phyloP scores from a whole-genome alignment of 345 rosid species.

The Syzygium aromaticum region DNA sequence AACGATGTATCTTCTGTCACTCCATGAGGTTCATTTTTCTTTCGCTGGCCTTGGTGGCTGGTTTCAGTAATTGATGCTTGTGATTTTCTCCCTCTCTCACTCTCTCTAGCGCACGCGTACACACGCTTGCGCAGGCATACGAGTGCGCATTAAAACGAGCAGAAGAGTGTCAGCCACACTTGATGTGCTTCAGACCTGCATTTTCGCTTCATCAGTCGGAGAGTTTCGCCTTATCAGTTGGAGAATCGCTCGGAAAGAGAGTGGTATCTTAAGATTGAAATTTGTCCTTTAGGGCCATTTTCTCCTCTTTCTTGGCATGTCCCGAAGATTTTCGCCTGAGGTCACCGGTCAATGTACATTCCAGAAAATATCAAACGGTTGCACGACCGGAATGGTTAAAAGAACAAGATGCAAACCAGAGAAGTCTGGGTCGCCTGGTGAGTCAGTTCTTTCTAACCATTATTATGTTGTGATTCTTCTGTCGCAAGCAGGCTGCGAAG shows the following conservation, averaged over 20 bases:
- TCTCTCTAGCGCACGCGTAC: neutral
- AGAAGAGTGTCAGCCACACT: neutral
- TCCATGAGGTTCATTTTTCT: neutral
- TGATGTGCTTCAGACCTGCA: neutral
- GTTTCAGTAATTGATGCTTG: neutral
- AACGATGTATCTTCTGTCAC: neutral
- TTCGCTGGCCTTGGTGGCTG: neutral
- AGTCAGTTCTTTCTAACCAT: neutral
- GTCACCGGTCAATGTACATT: neutral
- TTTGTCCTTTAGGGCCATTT: neutral
- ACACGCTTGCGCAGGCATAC: neutral
- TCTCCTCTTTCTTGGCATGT: neutral
- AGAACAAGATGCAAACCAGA: neutral
- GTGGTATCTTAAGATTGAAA: neutral
- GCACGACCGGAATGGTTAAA: neutral
- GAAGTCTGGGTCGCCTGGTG: neutral
- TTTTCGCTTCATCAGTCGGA: neutral
- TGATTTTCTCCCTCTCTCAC: neutral
- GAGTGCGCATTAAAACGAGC: neutral
- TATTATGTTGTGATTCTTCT: neutral
- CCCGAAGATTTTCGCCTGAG: neutral
- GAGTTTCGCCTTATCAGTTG: neutral
- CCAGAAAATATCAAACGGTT: neutral
- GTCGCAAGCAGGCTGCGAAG: neutral
- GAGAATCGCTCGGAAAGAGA: neutral